Percentiles rank a stretch among this genome's conserved stretches.
Conservation (phyloP, 257 asterid species). For the Nicotiana undulata region DNA sequence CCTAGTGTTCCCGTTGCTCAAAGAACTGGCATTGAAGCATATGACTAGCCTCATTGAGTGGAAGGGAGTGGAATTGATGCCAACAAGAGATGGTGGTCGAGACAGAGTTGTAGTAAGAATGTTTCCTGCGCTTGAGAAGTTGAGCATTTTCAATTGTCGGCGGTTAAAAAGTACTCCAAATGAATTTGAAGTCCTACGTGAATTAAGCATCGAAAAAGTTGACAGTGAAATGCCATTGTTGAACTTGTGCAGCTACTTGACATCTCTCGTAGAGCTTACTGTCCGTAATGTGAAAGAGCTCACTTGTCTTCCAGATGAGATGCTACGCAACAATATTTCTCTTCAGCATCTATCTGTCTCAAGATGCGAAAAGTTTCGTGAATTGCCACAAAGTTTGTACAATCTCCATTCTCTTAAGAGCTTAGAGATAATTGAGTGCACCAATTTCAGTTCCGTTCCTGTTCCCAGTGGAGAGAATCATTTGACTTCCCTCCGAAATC, state of each 20-base stretch:
- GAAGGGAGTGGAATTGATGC: not conserved
- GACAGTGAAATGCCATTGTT: not conserved
- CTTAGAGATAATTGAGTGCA: rapidly evolving
- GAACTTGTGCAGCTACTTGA: constrained; percentile 1
- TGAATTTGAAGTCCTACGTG: not conserved
- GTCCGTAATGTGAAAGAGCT: not conserved
- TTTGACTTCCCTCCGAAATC: too few species aligned
- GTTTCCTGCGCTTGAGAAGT: constrained; percentile 20
- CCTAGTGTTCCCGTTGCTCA: constrained; percentile 1
- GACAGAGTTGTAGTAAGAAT: not conserved
- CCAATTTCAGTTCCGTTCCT: constrained; percentile 2
- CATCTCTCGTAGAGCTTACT: not conserved
- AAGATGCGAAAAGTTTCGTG: not conserved
- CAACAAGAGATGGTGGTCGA: not conserved
- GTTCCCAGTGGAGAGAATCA: too few species aligned
- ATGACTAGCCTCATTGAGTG: constrained; percentile 15
- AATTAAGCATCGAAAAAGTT: not conserved
- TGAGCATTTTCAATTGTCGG: not conserved
- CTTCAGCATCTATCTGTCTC: rapidly evolving
- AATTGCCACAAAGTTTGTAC: too few species aligned
- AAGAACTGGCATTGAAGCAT: not conserved
- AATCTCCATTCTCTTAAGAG: not conserved
- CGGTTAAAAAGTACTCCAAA: not conserved
- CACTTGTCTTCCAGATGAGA: too few species aligned
- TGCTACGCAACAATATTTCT: not conserved